Evolutionary conservation across 371 early-diverging fungal genomes (phyloP).

Genomic region (Apophysomyces sp.): DNA sequence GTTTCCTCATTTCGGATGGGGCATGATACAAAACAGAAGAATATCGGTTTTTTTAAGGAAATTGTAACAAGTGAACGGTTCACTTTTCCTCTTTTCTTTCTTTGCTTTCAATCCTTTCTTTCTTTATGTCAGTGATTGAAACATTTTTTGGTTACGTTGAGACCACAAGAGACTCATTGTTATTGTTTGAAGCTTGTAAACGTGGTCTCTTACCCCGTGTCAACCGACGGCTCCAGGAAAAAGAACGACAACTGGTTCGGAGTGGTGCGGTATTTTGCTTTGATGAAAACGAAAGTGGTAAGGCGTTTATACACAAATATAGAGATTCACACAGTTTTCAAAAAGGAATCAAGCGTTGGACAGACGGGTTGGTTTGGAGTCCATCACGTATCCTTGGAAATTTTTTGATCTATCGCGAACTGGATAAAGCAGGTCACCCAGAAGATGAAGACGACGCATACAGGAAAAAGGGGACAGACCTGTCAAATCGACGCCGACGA

Average conservation of each 20-base stretch:
- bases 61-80: background rate
- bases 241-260: constrained; percentile 54
- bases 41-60: background rate
- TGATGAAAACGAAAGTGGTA: constrained; percentile 66
- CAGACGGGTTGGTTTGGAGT: constrained; percentile 64
- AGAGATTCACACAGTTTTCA: background rate
- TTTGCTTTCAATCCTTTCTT: background rate
- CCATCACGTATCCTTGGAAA: constrained; percentile 62
- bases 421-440: constrained; percentile 28
- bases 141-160: constrained; percentile 53
- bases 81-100: background rate
- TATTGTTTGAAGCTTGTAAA: constrained; percentile 67
- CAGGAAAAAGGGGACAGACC: background rate
- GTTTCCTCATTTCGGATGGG: background rate
- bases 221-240: constrained; percentile 56
- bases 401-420: constrained; percentile 56
- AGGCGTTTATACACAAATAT: background rate
- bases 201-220: constrained; percentile 57
- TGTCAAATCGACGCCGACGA: constrained; percentile 10
- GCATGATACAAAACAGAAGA: background rate
- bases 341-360: constrained; percentile 66
- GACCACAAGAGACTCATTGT: constrained; percentile 64
- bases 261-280: constrained; percentile 73
- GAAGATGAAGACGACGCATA: constrained; percentile 3
- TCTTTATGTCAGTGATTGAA: constrained; percentile 13